These are phyloP conservation scores for Adansonia madagascariensis DNA, from an alignment of 441 rosid genomes.

Conservation along the genomic window DNA sequence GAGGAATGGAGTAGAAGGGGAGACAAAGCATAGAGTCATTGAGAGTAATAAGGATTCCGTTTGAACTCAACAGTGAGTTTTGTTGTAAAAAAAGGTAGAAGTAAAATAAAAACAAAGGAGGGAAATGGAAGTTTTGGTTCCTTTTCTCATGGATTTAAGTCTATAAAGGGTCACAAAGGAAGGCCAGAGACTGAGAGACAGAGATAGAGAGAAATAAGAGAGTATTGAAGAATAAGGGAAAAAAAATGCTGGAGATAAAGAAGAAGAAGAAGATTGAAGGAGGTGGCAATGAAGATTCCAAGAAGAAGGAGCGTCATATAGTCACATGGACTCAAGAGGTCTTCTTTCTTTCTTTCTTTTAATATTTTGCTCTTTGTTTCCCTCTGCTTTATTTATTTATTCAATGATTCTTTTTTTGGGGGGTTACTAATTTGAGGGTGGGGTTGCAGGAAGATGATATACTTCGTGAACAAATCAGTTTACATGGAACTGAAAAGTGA, in stretches of 20 bases:
- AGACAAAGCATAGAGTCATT: constrained; percentile 15
- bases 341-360: constrained; percentile 6
- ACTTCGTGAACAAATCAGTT: constrained; percentile 50
- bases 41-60: constrained; percentile 34
- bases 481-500: constrained; percentile 89
- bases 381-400: not conserved
- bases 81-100: constrained; percentile 22
- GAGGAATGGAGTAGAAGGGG: constrained; percentile 36
- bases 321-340: constrained; percentile 93
- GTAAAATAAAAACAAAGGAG: constrained; percentile 11
- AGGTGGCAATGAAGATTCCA: constrained; percentile 30
- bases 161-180: constrained; percentile 16
- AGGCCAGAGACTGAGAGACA: not conserved
- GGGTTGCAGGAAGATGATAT: constrained; percentile 8
- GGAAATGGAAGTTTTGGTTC: constrained; percentile 22
- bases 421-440: not conserved
- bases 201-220: not conserved
- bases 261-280: constrained; percentile 22
- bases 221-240: not conserved
- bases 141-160: not conserved
- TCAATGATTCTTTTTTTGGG: not conserved
- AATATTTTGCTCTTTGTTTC: not conserved
- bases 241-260: constrained; percentile 62
- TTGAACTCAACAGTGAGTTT: constrained; percentile 50
- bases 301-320: constrained; percentile 93